Conservation (phyloP, 495 filamentous ascomycete species). For the Neurospora sp. region DNA sequence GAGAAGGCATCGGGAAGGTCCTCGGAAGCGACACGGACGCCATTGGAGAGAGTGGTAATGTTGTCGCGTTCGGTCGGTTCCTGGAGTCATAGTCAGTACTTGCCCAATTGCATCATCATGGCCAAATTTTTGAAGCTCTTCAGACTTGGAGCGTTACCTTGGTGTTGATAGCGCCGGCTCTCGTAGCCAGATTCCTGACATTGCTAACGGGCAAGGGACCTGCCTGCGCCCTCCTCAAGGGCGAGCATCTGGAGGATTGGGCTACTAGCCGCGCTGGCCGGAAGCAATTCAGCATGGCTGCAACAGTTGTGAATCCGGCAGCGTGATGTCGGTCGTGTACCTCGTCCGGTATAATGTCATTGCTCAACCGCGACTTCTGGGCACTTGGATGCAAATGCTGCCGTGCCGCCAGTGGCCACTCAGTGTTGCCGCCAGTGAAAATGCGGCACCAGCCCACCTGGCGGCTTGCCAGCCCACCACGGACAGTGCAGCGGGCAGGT, state of each 20-base stretch:
- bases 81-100: conserved; percentile 33
- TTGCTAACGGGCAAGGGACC: background rate
- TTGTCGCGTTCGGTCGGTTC: conserved; percentile 82
- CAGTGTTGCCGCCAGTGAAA: background rate
- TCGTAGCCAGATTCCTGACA: background rate
- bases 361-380: background rate
- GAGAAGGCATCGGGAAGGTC: conserved; percentile 93
- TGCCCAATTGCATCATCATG: background rate
- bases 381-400: background rate
- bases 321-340: background rate
- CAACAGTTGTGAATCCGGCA: background rate
- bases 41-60: conserved; percentile 86
- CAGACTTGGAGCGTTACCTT: background rate
- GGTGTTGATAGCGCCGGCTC: background rate
- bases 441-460: background rate
- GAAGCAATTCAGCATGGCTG: conserved; percentile 20
- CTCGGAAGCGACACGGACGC: conserved; percentile 88
- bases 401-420: background rate
- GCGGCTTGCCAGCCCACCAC: background rate
- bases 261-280: conserved; percentile 15
- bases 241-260: conserved; percentile 1
- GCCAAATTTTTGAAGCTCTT: background rate
- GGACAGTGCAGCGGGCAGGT: background rate
- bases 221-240: background rate
- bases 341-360: background rate